Percentiles rank a stretch among this genome's conserved stretches.
Evolutionary conservation across 2,329 filamentous ascomycete species (phyloP).

Genomic region (Sporothrix mexicana): DNA sequence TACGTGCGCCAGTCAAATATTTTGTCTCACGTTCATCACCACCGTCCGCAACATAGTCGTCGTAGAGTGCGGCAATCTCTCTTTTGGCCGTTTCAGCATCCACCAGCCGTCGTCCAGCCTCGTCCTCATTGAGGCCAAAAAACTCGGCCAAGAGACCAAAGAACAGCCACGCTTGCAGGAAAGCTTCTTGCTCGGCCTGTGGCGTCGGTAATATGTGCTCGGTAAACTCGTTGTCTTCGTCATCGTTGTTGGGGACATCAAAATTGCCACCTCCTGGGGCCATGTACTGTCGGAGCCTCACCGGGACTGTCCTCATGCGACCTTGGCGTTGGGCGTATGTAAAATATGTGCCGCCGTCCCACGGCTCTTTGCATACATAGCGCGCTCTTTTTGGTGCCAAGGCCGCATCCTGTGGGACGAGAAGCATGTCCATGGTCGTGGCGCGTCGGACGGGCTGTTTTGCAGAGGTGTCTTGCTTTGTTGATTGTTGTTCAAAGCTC

Average conservation of each 20-base stretch:
- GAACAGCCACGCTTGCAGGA: slow-evolving; percentile 46
- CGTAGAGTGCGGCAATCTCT: slow-evolving; percentile 23
- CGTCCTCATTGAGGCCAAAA: slow-evolving; percentile 40
- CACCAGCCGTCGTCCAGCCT: not conserved
- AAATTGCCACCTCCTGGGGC: not conserved
- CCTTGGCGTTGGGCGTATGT: slow-evolving; percentile 10
- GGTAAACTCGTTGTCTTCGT: slow-evolving; percentile 18
- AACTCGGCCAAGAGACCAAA: slow-evolving; percentile 45
- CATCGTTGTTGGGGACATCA: too few relatives aligned
- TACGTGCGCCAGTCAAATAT: not conserved
- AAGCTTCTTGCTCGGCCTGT: slow-evolving; percentile 34
- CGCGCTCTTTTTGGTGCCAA: not conserved
- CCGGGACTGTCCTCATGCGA: slow-evolving; percentile 23
- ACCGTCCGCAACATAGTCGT: not conserved
- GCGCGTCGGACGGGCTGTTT: not conserved
- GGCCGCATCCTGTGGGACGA: not conserved
- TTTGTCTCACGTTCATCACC: not conserved
- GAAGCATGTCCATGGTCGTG: slow-evolving; percentile 17
- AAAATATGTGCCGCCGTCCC: slow-evolving; percentile 23
- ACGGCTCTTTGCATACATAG: slow-evolving; percentile 18
- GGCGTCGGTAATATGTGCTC: slow-evolving; percentile 15
- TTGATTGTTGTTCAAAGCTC: not conserved
- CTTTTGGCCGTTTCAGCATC: not conserved
- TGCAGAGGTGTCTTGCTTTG: not conserved
- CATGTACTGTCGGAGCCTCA: slow-evolving; percentile 18